phyloP scores from a whole-genome alignment of 441 rosid species.

The Cnidoscolus chayamansa region DNA sequence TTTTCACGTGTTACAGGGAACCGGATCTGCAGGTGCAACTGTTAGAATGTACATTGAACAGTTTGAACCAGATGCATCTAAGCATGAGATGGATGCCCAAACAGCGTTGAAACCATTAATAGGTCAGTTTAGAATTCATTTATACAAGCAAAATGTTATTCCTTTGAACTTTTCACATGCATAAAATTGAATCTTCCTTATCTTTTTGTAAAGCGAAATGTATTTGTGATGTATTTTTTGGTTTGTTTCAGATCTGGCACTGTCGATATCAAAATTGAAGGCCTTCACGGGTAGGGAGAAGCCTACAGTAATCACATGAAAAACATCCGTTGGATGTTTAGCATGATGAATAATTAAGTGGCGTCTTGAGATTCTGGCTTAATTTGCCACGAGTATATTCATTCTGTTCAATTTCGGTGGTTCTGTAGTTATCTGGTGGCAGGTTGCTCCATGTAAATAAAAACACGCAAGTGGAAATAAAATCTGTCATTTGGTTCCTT shows the following conservation, averaged over 20 bases:
- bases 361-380: conserved; percentile 20
- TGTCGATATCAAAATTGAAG: conserved; percentile 81
- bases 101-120: conserved; percentile 74
- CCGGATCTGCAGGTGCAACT: conserved; percentile 96
- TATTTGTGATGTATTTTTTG: background rate
- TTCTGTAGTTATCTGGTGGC: conserved; percentile 17
- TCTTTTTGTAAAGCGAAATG: background rate
- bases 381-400: background rate
- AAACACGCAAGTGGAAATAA: conserved; percentile 22
- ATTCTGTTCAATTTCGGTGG: conserved; percentile 36
- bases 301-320: conserved; percentile 83
- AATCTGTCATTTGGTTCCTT: conserved; percentile 2
- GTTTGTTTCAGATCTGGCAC: conserved; percentile 66
- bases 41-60: conserved; percentile 80
- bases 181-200: background rate
- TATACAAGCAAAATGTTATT: background rate
- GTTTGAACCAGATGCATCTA: conserved; percentile 73
- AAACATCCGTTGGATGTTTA: conserved; percentile 9
- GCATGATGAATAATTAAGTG: conserved; percentile 8
- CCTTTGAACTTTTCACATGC: background rate
- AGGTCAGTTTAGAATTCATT: conserved; percentile 41
- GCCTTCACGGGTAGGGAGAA: conserved; percentile 88
- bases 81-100: conserved; percentile 89
- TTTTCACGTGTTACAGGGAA: conserved; percentile 50
- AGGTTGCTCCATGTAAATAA: conserved; percentile 21